Evolutionary conservation across 2,329 filamentous ascomycete species (phyloP).

Genomic region (Stagonosporopsis cucurbitacearum): DNA sequence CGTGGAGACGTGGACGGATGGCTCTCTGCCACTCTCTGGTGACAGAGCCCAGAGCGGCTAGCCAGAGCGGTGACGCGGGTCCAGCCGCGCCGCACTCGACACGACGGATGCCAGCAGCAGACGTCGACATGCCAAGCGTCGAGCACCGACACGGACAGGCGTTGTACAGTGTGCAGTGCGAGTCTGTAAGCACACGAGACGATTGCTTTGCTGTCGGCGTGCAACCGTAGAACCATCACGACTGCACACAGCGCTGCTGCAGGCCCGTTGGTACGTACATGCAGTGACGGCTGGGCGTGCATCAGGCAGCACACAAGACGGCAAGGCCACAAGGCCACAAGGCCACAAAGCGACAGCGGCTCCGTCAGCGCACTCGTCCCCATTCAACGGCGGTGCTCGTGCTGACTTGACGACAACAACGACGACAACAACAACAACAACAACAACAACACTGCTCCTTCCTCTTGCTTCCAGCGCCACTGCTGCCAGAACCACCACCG

Average conservation of each 20-base stretch:
- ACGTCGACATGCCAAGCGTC: background rate
- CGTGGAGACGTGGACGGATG: slow-evolving; percentile 2
- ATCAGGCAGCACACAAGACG: slow-evolving; percentile 15
- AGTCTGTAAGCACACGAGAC: background rate
- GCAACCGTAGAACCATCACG: background rate
- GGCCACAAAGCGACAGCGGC: slow-evolving; percentile 5
- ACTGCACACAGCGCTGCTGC: background rate
- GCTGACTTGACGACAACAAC: background rate
- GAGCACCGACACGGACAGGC: background rate
- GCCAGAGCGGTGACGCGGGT: slow-evolving; percentile 1
- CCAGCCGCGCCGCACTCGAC: background rate
- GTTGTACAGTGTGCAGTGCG: background rate
- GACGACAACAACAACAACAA: background rate
- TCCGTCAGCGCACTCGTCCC: slow-evolving; percentile 1
- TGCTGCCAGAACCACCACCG: background rate
- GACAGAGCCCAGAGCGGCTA: background rate
- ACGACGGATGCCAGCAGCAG: background rate
- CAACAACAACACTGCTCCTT: background rate
- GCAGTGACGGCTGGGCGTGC: slow-evolving; percentile 4
- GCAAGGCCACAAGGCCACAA: too few relatives aligned
- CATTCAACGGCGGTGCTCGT: background rate
- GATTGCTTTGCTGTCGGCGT: background rate
- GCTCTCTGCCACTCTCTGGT: background rate
- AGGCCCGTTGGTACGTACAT: background rate
- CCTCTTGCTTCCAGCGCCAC: background rate